phyloP scores from a whole-genome alignment of 2,329 filamentous ascomycete genomes.

The Fusarium anthophilum region DNA sequence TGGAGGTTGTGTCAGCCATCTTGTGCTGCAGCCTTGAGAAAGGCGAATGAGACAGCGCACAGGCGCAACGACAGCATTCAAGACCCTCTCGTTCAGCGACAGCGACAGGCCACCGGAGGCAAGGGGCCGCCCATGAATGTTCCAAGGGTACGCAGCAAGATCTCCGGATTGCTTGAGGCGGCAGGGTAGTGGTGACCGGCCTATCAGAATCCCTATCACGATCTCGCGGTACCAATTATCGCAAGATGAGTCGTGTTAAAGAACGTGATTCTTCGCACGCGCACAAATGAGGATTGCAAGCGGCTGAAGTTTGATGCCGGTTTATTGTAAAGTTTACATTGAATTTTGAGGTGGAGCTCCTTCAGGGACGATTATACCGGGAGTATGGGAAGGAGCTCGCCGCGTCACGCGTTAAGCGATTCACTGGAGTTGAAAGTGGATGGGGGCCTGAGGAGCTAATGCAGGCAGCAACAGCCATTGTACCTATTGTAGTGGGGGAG shows the following conservation, averaged over 20 bases:
- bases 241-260: background rate
- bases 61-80: slow-evolving; percentile 25
- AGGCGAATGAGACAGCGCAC: slow-evolving; percentile 28
- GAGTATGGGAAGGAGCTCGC: slow-evolving; percentile 28
- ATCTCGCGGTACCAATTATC: background rate
- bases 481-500: slow-evolving; percentile 8
- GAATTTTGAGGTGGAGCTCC: background rate
- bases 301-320: background rate
- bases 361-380: background rate
- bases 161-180: background rate
- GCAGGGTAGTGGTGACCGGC: background rate
- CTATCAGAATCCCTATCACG: background rate
- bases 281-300: background rate
- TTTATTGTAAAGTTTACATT: slow-evolving; percentile 1
- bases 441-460: background rate
- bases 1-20: slow-evolving; percentile 29
- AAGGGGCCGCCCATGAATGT: slow-evolving; percentile 23
- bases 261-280: background rate
- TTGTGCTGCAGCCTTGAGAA: slow-evolving; percentile 8
- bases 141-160: slow-evolving; percentile 3
- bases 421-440: slow-evolving; percentile 1
- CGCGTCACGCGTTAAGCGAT: slow-evolving; percentile 33
- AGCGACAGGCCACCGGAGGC: slow-evolving; percentile 10
- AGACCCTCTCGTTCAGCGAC: slow-evolving; percentile 20
- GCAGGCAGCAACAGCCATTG: slow-evolving; percentile 16